These are phyloP conservation scores for Trichoderma endophyticum DNA, from an alignment of 2,329 filamentous ascomycete genomes.

Conservation along the genomic window DNA sequence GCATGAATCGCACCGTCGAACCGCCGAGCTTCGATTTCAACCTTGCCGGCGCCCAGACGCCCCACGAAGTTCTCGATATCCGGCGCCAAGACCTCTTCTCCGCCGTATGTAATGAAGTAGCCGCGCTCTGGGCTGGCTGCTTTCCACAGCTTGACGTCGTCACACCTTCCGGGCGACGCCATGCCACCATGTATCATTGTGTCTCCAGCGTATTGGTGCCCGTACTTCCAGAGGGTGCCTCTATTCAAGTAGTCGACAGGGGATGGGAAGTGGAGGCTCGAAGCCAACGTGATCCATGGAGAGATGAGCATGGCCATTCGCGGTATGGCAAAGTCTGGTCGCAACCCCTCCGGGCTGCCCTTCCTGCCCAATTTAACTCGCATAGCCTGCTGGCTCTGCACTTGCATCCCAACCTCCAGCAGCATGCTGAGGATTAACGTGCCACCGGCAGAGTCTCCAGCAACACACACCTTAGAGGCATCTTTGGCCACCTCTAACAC, in stretches of 20 bases:
- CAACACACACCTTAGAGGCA: conserved; percentile 63
- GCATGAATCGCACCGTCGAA: conserved; percentile 71
- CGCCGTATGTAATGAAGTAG: conserved; percentile 68
- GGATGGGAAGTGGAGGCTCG: conserved; percentile 64
- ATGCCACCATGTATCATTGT: conserved; percentile 33
- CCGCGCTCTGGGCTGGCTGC: conserved; percentile 64
- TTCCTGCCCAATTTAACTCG: conserved; percentile 17
- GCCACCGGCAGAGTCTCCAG: conserved; percentile 77
- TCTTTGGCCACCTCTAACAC: conserved; percentile 58
- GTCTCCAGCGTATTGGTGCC: conserved; percentile 60
- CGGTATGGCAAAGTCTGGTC: conserved; percentile 31
- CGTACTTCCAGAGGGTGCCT: conserved; percentile 65
- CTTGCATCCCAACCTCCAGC: conserved; percentile 55
- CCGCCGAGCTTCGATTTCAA: conserved; percentile 55
- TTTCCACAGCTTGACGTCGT: conserved; percentile 63
- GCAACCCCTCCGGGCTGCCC: conserved; percentile 19
- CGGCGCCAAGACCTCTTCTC: conserved; percentile 72
- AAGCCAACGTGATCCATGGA: conserved; percentile 75
- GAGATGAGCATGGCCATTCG: conserved; percentile 69
- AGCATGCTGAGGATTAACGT: conserved; percentile 71
- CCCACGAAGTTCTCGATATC: conserved; percentile 62
- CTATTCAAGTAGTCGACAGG: conserved; percentile 72
- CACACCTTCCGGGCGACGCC: conserved; percentile 67
- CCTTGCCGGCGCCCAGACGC: conserved; percentile 51
- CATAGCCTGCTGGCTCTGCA: conserved; percentile 23